A percentile compares a stretch with the other conserved stretches of the same genome.
Conservation (phyloP, 306 rosid species). For the Boehmeria nivea region DNA sequence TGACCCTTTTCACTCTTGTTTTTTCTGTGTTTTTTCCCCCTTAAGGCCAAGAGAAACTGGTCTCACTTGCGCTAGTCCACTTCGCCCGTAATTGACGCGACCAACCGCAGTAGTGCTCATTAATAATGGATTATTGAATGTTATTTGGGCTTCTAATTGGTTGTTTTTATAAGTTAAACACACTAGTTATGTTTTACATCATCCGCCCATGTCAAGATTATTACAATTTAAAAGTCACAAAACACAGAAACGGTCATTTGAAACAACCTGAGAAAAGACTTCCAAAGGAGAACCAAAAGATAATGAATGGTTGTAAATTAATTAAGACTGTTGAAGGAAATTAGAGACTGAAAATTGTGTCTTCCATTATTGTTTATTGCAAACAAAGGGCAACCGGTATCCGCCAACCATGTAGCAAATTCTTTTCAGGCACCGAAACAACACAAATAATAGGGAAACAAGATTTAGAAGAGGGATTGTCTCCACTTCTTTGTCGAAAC, state of each 20-base stretch:
- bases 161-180: too few species aligned
- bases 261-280: neutral
- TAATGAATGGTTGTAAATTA: neutral
- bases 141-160: too few species aligned
- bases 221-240: too few species aligned
- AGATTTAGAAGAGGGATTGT: conserved; percentile 16
- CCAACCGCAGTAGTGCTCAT: too few species aligned
- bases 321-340: conserved; percentile 8
- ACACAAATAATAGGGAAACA: conserved; percentile 21
- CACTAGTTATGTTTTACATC: too few species aligned
- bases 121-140: too few species aligned
- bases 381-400: conserved; percentile 7
- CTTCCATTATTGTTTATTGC: conserved; percentile 7
- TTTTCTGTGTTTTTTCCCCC: too few species aligned
- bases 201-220: too few species aligned
- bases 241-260: neutral
- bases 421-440: neutral
- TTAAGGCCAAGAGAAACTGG: too few species aligned
- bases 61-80: too few species aligned
- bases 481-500: conserved; percentile 33
- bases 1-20: too few species aligned
- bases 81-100: too few species aligned
- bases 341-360: conserved; percentile 3
- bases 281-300: neutral
- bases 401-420: conserved; percentile 6